These are phyloP conservation scores for Teratosphaeriaceae sp. DNA, from an alignment of 2,329 filamentous ascomycete species.

Conservation along the genomic window DNA sequence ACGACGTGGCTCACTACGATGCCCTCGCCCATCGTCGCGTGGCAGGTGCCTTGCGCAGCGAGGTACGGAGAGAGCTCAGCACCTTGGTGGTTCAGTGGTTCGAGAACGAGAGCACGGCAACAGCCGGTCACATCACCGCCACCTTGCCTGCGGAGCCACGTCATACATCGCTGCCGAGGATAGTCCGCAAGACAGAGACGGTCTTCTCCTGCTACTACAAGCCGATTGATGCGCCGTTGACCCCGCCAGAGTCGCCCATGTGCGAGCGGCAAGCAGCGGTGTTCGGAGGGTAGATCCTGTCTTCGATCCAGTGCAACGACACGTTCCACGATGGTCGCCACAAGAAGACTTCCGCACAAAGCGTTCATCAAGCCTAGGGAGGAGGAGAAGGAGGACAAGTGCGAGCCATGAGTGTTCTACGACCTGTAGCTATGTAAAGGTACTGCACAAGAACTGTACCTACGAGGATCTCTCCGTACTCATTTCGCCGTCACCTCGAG, in stretches of 20 bases:
- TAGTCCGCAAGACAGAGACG: conserved; percentile 14
- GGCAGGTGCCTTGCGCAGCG: conserved; percentile 11
- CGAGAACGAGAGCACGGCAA: not conserved
- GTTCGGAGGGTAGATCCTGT: no score
- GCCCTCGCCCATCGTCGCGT: conserved; percentile 11
- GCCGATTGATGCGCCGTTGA: conserved; percentile 2
- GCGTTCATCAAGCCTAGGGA: no score
- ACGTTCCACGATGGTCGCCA: no score
- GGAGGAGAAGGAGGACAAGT: no score
- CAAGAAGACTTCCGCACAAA: no score
- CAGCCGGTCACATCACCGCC: conserved; percentile 1
- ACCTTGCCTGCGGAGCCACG: not conserved
- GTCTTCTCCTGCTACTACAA: conserved; percentile 24
- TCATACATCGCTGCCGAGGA: conserved; percentile 3
- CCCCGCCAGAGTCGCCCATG: not conserved
- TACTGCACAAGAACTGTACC: no score
- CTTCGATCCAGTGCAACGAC: no score
- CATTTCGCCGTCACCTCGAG: conserved; percentile 3
- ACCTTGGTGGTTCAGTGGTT: conserved; percentile 3
- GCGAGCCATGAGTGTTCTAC: no score
- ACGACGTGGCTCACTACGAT: conserved; percentile 24
- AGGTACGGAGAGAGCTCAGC: conserved; percentile 11
- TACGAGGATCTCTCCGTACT: no score
- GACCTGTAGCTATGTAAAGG: no score
- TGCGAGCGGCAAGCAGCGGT: not conserved